Conservation (phyloP, 2,329 filamentous ascomycete species). For the Ilyonectria sp. region DNA sequence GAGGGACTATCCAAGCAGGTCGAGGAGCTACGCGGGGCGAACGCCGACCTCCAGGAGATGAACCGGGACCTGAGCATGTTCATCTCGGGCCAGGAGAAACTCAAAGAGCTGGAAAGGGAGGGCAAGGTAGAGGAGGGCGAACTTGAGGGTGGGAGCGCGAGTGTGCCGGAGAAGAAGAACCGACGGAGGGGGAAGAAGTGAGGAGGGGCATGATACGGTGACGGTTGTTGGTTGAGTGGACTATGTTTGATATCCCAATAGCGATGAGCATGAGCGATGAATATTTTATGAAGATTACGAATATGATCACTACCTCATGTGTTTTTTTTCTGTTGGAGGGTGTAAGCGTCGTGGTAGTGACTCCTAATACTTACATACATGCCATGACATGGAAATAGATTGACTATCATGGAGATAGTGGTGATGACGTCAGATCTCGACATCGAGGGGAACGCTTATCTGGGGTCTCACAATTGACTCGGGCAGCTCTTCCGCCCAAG, state of each 20-base stretch:
- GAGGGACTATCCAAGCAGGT: conserved; percentile 71
- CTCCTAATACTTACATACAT: not conserved
- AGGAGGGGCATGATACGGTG: conserved; percentile 5
- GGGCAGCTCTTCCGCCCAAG: not conserved
- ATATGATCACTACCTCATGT: not conserved
- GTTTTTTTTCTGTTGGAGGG: too few species aligned
- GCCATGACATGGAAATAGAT: not conserved
- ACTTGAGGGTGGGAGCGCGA: conserved; percentile 80
- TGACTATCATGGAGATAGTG: not conserved
- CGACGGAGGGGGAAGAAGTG: conserved; percentile 65
- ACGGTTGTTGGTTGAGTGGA: not conserved
- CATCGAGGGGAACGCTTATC: conserved; percentile 17
- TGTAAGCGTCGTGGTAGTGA: too few species aligned
- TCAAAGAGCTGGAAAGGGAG: conserved; percentile 78
- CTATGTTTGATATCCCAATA: not conserved
- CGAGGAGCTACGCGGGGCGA: conserved; percentile 71
- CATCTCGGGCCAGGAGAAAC: conserved; percentile 85
- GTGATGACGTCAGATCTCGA: conserved; percentile 19
- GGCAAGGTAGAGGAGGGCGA: conserved; percentile 77
- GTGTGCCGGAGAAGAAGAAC: conserved; percentile 73
- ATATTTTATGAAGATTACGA: not conserved
- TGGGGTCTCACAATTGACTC: not conserved
- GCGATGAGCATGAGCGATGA: not conserved
- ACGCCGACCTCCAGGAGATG: conserved; percentile 84
- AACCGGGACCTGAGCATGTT: conserved; percentile 91